A percentile compares a stretch with the other conserved stretches of the same genome.
Evolutionary conservation across 2,329 filamentous ascomycete species (phyloP).

Genomic region (Domatiomyces globalis): DNA sequence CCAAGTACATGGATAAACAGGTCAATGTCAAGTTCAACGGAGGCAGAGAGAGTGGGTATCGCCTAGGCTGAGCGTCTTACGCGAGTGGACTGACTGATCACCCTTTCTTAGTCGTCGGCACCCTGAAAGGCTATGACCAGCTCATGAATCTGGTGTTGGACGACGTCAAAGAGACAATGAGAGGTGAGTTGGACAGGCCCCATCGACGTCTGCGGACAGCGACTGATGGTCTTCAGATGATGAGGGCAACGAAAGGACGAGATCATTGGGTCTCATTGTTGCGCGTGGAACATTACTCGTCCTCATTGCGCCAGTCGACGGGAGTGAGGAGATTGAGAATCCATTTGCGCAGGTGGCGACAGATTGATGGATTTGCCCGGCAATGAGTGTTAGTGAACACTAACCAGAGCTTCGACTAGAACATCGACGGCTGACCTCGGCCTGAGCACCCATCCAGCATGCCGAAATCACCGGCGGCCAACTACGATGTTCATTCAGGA

Average conservation of each 20-base stretch:
- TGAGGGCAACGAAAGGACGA: conserved; percentile 71
- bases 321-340: conserved; percentile 90
- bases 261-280: conserved; percentile 72
- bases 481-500: background rate
- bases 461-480: background rate
- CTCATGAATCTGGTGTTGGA: conserved; percentile 97
- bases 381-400: no score
- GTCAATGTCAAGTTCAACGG: conserved; percentile 95
- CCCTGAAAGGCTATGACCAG: conserved; percentile 88
- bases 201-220: background rate
- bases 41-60: conserved; percentile 62
- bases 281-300: conserved; percentile 86
- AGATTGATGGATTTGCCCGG: conserved; percentile 32
- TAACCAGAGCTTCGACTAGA: background rate
- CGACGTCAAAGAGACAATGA: conserved; percentile 77
- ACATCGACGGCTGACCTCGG: background rate
- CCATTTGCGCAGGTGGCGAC: conserved; percentile 63
- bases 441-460: background rate
- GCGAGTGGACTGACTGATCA: background rate
- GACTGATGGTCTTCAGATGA: conserved; percentile 49
- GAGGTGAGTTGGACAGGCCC: conserved; percentile 44
- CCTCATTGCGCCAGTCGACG: conserved; percentile 80
- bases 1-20: conserved; percentile 93
- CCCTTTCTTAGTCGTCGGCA: conserved; percentile 55
- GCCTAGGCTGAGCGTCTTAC: no score